Base-by-base conservation (phyloP, 805 yeast genomes). In the Schwanniomyces pseudopolymorphus region DNA sequence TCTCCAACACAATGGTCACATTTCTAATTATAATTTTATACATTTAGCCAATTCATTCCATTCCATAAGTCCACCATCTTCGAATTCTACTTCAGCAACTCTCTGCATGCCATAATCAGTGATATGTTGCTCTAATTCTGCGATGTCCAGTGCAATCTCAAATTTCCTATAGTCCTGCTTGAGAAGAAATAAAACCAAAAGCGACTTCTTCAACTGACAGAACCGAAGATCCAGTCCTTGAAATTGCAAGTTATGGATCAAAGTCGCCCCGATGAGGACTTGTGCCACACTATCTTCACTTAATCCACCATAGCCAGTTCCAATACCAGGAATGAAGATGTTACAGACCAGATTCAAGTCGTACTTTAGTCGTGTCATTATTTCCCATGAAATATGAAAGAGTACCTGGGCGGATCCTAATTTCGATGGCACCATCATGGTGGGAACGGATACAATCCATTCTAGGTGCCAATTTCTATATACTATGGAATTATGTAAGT, bases 251-350 rank as follows among this genome's bases (percentile, higher is more conserved):
- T 50, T 50, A 45, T 44, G 57, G 1, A 63, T 22, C 7, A 52
- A 46, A 5, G 53, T 36, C 2, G 66, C 61, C 13, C 58, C 59
- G 17, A 56, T 39, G 52, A 62, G 60, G 14, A 54, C 31, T 22
- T 51, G 53, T 3, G 61, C 58, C 7, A 52, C 58, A 8, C 38
- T 45, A 5, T 40, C 45, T 9, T 47, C 47, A 27, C 52, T 54
- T 16, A 61, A 31, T 2, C 48, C 47, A 4, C 67, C 67, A 45
- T 54, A 57, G 1, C 67, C 67, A 3, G 66, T 57, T 5, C 66
- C 67, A 9, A 63, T 46, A 2, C 61, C 66, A 2, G 67, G 67
- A n/a, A 62, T 45, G 5, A 63, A 42, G 33, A 60, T 39, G 33
- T 51, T 53, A 7, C 42, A 46, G 4, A 48, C n/a, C 8, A 25